Percentiles rank a stretch among this genome's conserved stretches.
Conservation (phyloP, 1,284 basidiomycete species). For the Ganoderma boninense region DNA sequence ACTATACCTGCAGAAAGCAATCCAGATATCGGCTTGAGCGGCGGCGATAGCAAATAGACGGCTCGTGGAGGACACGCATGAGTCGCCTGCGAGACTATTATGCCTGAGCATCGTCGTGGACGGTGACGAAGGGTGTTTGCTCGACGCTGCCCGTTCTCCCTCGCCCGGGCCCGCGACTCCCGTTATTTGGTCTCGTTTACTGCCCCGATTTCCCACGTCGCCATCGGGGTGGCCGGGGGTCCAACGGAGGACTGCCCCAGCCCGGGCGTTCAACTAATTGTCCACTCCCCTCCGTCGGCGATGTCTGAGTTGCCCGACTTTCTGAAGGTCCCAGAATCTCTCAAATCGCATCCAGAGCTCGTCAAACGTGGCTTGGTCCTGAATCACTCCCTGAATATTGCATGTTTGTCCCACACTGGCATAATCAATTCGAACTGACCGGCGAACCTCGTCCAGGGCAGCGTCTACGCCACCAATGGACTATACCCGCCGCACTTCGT, state of each 20-base stretch:
- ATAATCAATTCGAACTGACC: background rate
- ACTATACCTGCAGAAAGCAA: background rate
- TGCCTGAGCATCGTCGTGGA: slow-evolving; percentile 45
- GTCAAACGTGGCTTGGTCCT: background rate
- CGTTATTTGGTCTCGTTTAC: too few species aligned
- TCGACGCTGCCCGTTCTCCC: slow-evolving; percentile 28
- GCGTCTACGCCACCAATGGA: background rate
- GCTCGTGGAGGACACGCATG: slow-evolving; percentile 31
- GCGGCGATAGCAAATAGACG: background rate
- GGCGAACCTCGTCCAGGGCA: background rate
- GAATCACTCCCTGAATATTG: background rate
- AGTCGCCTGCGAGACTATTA: slow-evolving; percentile 36
- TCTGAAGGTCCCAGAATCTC: background rate
- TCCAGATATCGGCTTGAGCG: background rate
- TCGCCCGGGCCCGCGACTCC: too few species aligned
- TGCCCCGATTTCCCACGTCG: too few species aligned
- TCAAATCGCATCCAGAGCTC: background rate
- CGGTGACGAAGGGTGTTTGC: slow-evolving; percentile 37
- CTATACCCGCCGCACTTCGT: background rate
- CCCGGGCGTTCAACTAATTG: too few species aligned
- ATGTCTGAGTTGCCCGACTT: background rate
- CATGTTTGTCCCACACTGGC: background rate
- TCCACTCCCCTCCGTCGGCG: background rate
- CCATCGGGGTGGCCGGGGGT: too few species aligned
- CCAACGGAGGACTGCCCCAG: too few species aligned